These are phyloP conservation scores for Talaromyces atroroseus DNA, from an alignment of 2,329 filamentous ascomycete species.

Conservation along the genomic window DNA sequence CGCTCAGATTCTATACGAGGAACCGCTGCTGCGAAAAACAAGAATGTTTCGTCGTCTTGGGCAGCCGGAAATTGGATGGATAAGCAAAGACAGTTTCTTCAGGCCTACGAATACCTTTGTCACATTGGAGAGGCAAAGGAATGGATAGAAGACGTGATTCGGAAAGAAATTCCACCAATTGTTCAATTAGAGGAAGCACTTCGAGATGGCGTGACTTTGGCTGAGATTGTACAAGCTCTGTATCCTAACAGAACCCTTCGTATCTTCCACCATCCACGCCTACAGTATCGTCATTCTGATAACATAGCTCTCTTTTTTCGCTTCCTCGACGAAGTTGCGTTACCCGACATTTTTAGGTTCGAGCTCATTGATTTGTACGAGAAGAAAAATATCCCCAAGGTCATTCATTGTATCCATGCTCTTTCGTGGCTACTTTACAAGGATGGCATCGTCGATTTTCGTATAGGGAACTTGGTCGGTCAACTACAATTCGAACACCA, in stretches of 20 bases:
- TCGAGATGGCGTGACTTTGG: conserved; percentile 86
- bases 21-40: conserved; percentile 41
- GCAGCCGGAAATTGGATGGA: conserved; percentile 96
- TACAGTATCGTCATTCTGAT: conserved; percentile 94
- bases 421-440: conserved; percentile 95
- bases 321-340: conserved; percentile 82
- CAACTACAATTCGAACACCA: conserved; percentile 97
- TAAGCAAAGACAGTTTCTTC: conserved; percentile 90
- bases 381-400: conserved; percentile 99
- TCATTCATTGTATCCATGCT: conserved; percentile 97
- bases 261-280: conserved; percentile 77
- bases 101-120: conserved; percentile 97
- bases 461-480: conserved; percentile 92
- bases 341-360: conserved; percentile 94
- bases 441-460: conserved; percentile 89
- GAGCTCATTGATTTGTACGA: conserved; percentile 97
- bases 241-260: conserved; percentile 69
- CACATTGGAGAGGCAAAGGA: conserved; percentile 98
- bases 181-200: conserved; percentile 90
- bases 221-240: conserved; percentile 86
- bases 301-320: conserved; percentile 96
- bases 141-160: conserved; percentile 93
- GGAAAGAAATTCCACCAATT: conserved; percentile 80
- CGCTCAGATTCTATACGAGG: conserved; percentile 53
- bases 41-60: conserved; percentile 55